These are phyloP conservation scores for Talaromyces ruber DNA, from an alignment of 495 filamentous ascomycete species.

Conservation along the genomic window DNA sequence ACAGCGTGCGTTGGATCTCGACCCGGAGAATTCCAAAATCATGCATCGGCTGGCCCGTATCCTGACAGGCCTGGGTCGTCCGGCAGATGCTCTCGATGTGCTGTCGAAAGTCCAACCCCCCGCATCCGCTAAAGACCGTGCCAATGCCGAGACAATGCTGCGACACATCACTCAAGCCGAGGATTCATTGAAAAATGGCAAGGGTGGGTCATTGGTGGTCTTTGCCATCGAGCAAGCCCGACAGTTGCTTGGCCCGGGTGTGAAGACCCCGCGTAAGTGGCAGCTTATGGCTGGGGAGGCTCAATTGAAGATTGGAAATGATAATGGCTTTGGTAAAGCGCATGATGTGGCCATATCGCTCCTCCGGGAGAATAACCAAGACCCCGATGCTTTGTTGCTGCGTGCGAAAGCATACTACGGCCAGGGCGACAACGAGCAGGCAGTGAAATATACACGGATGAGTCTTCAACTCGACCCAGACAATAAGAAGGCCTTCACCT, in stretches of 20 bases:
- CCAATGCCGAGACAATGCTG: slow-evolving; percentile 72
- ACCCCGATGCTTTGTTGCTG: slow-evolving; percentile 88
- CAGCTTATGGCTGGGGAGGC: slow-evolving; percentile 86
- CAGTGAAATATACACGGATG: slow-evolving; percentile 84
- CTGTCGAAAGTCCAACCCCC: slow-evolving; percentile 55
- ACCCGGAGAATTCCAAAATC: slow-evolving; percentile 77
- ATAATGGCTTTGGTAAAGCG: slow-evolving; percentile 81
- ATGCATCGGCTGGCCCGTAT: slow-evolving; percentile 82
- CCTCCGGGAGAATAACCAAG: slow-evolving; percentile 75
- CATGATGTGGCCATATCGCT: slow-evolving; percentile 86
- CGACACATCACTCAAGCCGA: slow-evolving; percentile 74
- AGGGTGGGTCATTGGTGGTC: slow-evolving; percentile 77
- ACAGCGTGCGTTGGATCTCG: slow-evolving; percentile 66
- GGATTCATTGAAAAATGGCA: slow-evolving; percentile 61
- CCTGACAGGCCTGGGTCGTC: slow-evolving; percentile 75
- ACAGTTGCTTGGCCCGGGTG: slow-evolving; percentile 60
- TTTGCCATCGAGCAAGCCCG: slow-evolving; percentile 89
- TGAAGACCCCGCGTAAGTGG: slow-evolving; percentile 83
- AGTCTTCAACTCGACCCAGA: slow-evolving; percentile 89
- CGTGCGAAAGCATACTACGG: slow-evolving; percentile 82
- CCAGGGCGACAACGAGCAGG: slow-evolving; percentile 90
- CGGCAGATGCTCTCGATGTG: slow-evolving; percentile 77
- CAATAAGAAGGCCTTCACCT: slow-evolving; percentile 73
- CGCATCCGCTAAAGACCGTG: slow-evolving; percentile 73
- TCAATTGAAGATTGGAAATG: slow-evolving; percentile 86